Evolutionary conservation across 1,284 basidiomycete genomes (phyloP).

Genomic region (Ceratorhiza oryzae-sativae): DNA sequence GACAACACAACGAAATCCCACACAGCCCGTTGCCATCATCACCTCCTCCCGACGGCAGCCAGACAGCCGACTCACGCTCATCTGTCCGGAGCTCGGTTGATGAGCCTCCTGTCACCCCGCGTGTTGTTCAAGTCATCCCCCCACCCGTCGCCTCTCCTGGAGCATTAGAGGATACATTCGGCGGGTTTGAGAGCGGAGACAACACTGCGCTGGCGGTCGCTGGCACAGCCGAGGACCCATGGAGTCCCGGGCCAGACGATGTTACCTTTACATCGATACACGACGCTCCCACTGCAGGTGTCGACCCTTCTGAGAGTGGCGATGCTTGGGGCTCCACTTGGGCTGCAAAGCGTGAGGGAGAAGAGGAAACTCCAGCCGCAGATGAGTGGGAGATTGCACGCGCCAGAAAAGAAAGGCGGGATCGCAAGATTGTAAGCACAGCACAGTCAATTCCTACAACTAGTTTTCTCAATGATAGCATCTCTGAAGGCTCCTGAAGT

Average conservation of each 20-base stretch:
- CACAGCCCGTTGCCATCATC: constrained; percentile 36
- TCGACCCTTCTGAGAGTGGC: not conserved
- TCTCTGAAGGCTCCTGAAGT: constrained; percentile 25
- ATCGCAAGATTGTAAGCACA: constrained; percentile 28
- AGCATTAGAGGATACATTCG: constrained; percentile 28
- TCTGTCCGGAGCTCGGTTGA: constrained; percentile 25
- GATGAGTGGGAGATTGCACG: constrained; percentile 36
- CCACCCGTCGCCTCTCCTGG: not conserved
- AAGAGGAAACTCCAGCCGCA: constrained; percentile 18
- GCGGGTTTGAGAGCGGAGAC: constrained; percentile 22
- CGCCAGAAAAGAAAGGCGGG: constrained; percentile 13
- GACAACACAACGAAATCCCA: constrained; percentile 12
- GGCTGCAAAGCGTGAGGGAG: not conserved
- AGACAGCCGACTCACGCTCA: constrained; percentile 30
- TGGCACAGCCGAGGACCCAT: constrained; percentile 19
- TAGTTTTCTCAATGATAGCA: not conserved
- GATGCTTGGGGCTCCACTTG: constrained; percentile 31
- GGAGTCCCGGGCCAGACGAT: constrained; percentile 25
- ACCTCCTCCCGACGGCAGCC: constrained; percentile 22
- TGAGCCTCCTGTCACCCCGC: constrained; percentile 31
- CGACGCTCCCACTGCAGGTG: not conserved
- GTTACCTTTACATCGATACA: constrained; percentile 14
- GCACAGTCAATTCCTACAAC: not conserved
- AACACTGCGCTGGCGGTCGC: not conserved
- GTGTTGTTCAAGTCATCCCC: constrained; percentile 1